Percentiles rank a stretch among this genome's conserved stretches.
These are phyloP conservation scores for Paracamarosporium sp. DNA, from an alignment of 2,329 filamentous ascomycete genomes.

Conservation along the genomic window DNA sequence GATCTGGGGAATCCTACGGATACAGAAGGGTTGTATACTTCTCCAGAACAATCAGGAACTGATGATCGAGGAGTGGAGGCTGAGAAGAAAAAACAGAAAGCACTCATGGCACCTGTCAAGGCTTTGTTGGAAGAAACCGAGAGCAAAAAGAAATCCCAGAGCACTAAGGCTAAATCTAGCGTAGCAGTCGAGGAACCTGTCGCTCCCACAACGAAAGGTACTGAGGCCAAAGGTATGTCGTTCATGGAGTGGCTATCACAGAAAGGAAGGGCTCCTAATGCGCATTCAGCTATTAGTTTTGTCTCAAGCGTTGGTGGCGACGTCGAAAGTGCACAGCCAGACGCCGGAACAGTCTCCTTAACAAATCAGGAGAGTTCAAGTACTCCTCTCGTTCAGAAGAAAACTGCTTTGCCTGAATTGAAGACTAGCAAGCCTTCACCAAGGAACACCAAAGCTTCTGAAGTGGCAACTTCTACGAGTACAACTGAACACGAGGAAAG, in stretches of 20 bases:
- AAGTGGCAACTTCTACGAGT: no score
- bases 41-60: background rate
- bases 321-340: background rate
- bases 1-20: background rate
- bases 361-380: background rate
- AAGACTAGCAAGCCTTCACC: no score
- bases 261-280: background rate
- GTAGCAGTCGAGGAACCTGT: background rate
- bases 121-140: background rate
- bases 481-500: no score
- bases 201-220: no score
- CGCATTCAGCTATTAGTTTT: background rate
- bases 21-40: background rate
- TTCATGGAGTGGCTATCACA: conserved; percentile 1
- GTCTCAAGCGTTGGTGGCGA: background rate
- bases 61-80: background rate
- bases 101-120: no score
- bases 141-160: background rate
- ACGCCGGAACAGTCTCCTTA: background rate
- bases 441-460: no score
- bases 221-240: background rate
- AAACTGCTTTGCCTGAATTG: no score
- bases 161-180: background rate
- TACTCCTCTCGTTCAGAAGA: no score
- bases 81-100: background rate